A percentile compares a stretch with the other conserved stretches of the same genome.
These are phyloP conservation scores for Orbilia javanica DNA, from an alignment of 2,329 filamentous ascomycete genomes.

Conservation along the genomic window DNA sequence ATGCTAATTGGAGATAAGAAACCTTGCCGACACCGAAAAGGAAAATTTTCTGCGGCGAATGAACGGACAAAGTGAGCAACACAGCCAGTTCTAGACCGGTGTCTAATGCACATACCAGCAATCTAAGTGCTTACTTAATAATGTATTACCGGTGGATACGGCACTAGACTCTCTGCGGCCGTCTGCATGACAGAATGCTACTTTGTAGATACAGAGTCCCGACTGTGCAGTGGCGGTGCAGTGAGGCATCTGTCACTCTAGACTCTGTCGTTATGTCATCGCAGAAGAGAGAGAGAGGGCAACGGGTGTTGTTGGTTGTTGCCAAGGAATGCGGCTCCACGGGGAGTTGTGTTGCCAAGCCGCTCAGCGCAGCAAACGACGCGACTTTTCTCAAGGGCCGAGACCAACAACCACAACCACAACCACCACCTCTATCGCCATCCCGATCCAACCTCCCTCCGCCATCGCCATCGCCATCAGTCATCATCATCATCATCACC, in stretches of 20 bases:
- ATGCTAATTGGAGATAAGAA: constrained; percentile 13
- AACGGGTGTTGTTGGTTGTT: background rate
- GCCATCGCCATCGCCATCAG: background rate
- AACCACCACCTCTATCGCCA: background rate
- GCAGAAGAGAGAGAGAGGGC: background rate
- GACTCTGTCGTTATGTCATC: no score
- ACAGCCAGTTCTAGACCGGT: constrained; percentile 1
- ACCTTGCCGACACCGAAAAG: constrained; percentile 2
- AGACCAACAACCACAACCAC: background rate
- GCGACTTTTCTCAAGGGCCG: constrained; percentile 21
- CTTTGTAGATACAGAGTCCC: no score
- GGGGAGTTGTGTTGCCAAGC: background rate
- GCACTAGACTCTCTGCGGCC: no score
- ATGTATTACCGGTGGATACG: no score
- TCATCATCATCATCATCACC: background rate
- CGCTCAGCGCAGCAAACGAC: constrained; percentile 1
- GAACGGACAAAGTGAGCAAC: no score
- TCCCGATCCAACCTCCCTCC: background rate
- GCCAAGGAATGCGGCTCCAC: constrained; percentile 35
- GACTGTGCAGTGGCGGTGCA: no score
- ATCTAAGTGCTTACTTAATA: no score
- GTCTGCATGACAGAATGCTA: no score
- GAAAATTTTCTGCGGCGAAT: constrained; percentile 58
- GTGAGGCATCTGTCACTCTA: no score
- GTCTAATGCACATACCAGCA: no score